Evolutionary conservation across 257 asterid species (phyloP).

Genomic region (Ilex asprella): DNA sequence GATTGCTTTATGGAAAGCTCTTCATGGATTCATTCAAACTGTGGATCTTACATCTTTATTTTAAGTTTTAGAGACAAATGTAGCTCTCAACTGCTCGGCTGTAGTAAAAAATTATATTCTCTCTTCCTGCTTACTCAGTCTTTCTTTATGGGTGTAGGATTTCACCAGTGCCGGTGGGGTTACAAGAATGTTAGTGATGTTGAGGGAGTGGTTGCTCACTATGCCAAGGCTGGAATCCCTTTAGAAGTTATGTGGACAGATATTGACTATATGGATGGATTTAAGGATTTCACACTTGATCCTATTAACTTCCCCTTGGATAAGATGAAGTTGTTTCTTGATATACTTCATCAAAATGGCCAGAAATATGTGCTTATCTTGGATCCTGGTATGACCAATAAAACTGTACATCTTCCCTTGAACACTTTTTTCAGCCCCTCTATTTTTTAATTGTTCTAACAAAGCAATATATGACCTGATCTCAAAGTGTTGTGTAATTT

Average conservation of each 20-base stretch:
- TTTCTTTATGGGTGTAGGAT: constrained; percentile 36
- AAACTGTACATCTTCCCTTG: not conserved
- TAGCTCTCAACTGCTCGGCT: too few species aligned
- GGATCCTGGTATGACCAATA: constrained; percentile 61
- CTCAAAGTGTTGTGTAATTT: too few species aligned
- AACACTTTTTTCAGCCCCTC: not conserved
- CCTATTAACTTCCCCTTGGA: constrained; percentile 61
- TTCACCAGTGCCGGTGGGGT: constrained; percentile 87
- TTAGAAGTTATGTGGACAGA: constrained; percentile 95
- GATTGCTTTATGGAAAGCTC: too few species aligned
- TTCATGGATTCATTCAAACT: too few species aligned
- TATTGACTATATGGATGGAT: constrained; percentile 87
- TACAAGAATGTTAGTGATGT: constrained; percentile 60
- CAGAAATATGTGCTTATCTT: constrained; percentile 74
- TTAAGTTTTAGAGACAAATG: too few species aligned
- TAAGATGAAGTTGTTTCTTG: constrained; percentile 46
- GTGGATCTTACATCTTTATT: too few species aligned
- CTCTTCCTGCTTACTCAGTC: too few species aligned
- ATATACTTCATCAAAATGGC: constrained; percentile 51
- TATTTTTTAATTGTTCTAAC: too few species aligned
- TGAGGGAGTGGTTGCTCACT: constrained; percentile 64
- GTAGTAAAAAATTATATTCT: too few species aligned
- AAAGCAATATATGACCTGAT: too few species aligned
- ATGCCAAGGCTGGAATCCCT: constrained; percentile 66
- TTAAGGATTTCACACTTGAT: constrained; percentile 87